Conservation (phyloP, 805 yeast genomes). For the Zygosaccharomyces gambellarensis region DNA sequence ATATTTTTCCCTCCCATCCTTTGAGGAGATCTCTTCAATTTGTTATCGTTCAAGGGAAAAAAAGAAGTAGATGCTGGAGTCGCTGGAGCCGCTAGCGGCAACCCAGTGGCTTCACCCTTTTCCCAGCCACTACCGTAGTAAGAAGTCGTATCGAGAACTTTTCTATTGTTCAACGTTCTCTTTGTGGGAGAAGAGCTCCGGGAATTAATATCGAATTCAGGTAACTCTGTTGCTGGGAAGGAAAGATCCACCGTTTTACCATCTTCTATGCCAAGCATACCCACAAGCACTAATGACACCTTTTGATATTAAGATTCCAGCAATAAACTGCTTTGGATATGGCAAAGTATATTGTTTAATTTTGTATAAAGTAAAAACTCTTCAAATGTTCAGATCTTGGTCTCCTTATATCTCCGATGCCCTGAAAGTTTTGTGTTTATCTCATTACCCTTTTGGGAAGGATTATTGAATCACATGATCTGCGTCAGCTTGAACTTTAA, state of each 20-base stretch:
- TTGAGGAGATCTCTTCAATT: neutral
- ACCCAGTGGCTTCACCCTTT: conserved; percentile 1
- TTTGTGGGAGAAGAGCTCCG: conserved; percentile 14
- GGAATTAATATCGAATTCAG: conserved; percentile 9
- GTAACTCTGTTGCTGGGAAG: conserved; percentile 5
- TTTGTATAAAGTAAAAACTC: neutral
- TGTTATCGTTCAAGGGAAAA: neutral
- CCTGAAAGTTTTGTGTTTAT: conserved; percentile 4
- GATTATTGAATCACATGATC: neutral
- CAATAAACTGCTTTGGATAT: neutral
- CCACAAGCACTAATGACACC: neutral
- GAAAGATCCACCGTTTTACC: conserved; percentile 6
- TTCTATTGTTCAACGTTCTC: conserved; percentile 14
- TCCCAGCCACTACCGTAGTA: neutral
- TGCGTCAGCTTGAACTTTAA: neutral
- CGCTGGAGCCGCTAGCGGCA: conserved; percentile 1
- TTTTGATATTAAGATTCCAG: neutral
- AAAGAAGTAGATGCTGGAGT: neutral
- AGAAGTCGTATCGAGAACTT: conserved; percentile 2
- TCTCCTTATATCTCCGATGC: neutral
- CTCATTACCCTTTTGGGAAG: conserved; percentile 2
- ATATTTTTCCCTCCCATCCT: neutral
- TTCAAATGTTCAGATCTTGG: neutral
- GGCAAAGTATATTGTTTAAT: neutral
- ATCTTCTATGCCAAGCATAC: conserved; percentile 3